Conservation (phyloP, 352 stramenopile genomes). For the Globisporangium solare region DNA sequence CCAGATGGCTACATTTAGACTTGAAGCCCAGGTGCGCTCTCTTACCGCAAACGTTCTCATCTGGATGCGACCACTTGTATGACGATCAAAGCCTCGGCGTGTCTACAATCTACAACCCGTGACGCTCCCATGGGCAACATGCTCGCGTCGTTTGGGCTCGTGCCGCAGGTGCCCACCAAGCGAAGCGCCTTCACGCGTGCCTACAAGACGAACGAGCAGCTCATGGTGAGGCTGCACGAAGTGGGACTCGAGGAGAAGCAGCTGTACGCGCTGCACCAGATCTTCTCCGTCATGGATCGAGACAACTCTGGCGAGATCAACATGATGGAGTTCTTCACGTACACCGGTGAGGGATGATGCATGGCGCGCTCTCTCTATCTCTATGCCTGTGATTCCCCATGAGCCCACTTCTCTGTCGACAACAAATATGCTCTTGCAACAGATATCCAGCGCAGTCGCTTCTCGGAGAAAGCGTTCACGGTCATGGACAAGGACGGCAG, state of each 20-base stretch:
- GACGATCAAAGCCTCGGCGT: too few relatives aligned
- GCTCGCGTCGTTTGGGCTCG: background rate
- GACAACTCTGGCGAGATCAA: slow-evolving; percentile 66
- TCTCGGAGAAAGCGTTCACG: slow-evolving; percentile 66
- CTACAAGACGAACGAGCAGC: slow-evolving; percentile 35
- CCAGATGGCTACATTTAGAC: too few relatives aligned
- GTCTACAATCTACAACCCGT: too few relatives aligned
- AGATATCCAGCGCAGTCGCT: slow-evolving; percentile 55
- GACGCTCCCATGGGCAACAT: slow-evolving; percentile 1
- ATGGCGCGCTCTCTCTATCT: too few relatives aligned
- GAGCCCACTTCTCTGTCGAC: background rate
- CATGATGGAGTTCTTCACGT: slow-evolving; percentile 64
- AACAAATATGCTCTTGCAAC: background rate
- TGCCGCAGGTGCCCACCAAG: background rate
- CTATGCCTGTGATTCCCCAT: background rate
- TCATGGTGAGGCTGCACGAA: slow-evolving; percentile 31
- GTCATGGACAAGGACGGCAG: slow-evolving; percentile 70
- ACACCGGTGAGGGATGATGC: slow-evolving; percentile 29
- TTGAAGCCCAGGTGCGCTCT: too few relatives aligned
- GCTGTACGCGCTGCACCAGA: slow-evolving; percentile 42
- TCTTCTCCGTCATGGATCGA: slow-evolving; percentile 54
- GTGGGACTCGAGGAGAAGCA: slow-evolving; percentile 45
- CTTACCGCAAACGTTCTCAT: too few relatives aligned
- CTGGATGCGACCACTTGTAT: too few relatives aligned
- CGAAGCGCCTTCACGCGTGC: slow-evolving; percentile 21